Percentiles rank a stretch among this genome's conserved stretches.
Evolutionary conservation across 768 basidiomycete species (phyloP).

Genomic region (Lactifluus piperatus): DNA sequence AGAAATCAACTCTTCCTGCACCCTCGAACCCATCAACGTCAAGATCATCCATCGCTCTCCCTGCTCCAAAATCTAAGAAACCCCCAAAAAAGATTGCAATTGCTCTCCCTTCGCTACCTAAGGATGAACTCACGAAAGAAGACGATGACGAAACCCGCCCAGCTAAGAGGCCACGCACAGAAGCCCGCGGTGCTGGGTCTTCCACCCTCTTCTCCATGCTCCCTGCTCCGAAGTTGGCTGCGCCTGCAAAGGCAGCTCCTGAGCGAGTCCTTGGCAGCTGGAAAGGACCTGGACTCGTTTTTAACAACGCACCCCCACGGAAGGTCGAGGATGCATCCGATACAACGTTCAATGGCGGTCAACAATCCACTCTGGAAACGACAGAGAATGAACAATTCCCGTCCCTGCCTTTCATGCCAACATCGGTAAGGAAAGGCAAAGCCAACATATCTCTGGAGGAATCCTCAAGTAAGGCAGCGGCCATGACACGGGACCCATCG

Average conservation of each 20-base stretch:
- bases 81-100: constrained; percentile 55
- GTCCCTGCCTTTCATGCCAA: constrained; percentile 47
- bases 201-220: constrained; percentile 67
- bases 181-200: constrained; percentile 42
- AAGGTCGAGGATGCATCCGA: neutral
- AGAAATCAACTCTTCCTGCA: constrained; percentile 32
- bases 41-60: constrained; percentile 25
- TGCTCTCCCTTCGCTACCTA: constrained; percentile 41
- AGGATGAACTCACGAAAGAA: constrained; percentile 31
- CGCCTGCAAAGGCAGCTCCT: constrained; percentile 33
- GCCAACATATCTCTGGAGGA: constrained; percentile 37
- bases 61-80: constrained; percentile 39
- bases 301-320: constrained; percentile 30
- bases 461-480: constrained; percentile 9
- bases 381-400: constrained; percentile 15
- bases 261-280: constrained; percentile 61
- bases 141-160: constrained; percentile 37
- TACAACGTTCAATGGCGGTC: neutral
- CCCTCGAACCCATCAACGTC: constrained; percentile 23
- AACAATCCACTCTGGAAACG: neutral
- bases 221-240: constrained; percentile 58
- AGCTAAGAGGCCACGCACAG: constrained; percentile 49
- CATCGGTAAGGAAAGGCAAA: constrained; percentile 50
- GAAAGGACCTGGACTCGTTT: constrained; percentile 51
- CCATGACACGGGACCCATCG: constrained; percentile 9